Base-by-base conservation (phyloP, 2,329 filamentous ascomycete genomes). In the Bimuria novae-zelandiae region DNA sequence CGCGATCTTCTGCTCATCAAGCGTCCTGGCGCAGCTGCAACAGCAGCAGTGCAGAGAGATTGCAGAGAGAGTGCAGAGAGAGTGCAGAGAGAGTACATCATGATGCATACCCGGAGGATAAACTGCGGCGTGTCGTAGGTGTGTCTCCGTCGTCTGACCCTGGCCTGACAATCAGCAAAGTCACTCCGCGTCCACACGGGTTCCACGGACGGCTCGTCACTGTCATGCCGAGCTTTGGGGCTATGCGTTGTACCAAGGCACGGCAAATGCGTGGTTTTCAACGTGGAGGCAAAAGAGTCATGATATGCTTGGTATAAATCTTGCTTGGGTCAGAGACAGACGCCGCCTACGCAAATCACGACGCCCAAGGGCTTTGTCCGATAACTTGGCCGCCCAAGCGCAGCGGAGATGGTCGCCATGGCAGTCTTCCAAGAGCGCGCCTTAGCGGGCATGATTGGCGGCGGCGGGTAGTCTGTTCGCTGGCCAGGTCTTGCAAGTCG, bases 391-490 rank as follows among this genome's bases (percentile, higher is more conserved):
- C 16, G 47, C 36, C 7, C 23, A 37, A 35, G 10, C 27, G 36
- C 37, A 40, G 47, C 37, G 47, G 29, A 39, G 33, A 19, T 8
- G 1, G 32, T 3, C 22, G 14, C 27, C 25, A 37, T 39, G 32
- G 21, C n/a, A n/a, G n/a, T n/a, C n/a, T n/a, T 21, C 17, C 30
- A 32, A 33, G 21, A n/a, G 27, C 19, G 32, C 44, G 44, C 44
- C 44, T 47, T 47, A 32, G 44, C 44, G 30, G 22, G n/a, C n/a
- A n/a, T n/a, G 10, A 41, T 35, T 44, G 47, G 37, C 47, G n/a
- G 33, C 37, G 47, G 37, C 37, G 43, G 43, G 16, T n/a, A n/a
- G 36, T 39, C 30, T 46, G 10, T 29, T 44, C 16, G n/a, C 30
- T 30, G 12, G 47, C 21, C 39, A 16, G 10, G 23, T 27, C n/a